A percentile compares a stretch with the other conserved stretches of the same genome.
Evolutionary conservation across 257 asterid genomes (phyloP).

Genomic region (Salvia hispanica): DNA sequence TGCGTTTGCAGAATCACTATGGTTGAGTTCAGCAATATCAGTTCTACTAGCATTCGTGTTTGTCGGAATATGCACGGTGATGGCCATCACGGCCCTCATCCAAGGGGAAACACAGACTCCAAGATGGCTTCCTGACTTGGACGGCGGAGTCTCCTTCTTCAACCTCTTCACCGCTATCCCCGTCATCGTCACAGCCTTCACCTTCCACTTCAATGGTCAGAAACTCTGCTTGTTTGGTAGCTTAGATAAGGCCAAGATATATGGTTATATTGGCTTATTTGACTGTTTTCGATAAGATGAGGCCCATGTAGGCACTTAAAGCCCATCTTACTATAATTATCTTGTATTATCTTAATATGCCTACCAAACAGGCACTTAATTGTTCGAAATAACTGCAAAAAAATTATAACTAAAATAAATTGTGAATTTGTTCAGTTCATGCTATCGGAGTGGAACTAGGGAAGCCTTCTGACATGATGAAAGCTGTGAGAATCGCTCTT

Average conservation of each 20-base stretch:
- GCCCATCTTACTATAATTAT: no score
- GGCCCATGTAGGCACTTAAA: no score
- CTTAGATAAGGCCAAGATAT: no score
- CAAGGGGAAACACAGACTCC: slow-evolving; percentile 65
- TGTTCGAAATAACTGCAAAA: no score
- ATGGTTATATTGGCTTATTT: no score
- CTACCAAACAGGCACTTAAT: neutral
- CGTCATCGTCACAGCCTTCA: slow-evolving; percentile 87
- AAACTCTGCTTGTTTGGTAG: no score
- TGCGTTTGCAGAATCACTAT: slow-evolving; percentile 65
- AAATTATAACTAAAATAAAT: no score
- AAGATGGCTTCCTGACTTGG: slow-evolving; percentile 60
- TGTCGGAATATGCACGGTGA: slow-evolving; percentile 80
- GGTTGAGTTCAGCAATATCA: slow-evolving; percentile 79
- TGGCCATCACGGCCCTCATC: slow-evolving; percentile 72
- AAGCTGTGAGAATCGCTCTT: slow-evolving; percentile 69
- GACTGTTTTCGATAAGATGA: no score
- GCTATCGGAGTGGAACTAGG: slow-evolving; percentile 88
- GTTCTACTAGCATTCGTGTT: slow-evolving; percentile 77
- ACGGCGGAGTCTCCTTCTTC: slow-evolving; percentile 67
- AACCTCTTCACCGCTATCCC: slow-evolving; percentile 91
- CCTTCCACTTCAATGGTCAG: slow-evolving; percentile 91
- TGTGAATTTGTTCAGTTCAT: slow-evolving; percentile 58
- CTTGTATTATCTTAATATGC: no score
- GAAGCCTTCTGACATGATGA: slow-evolving; percentile 64